Base-by-base conservation (phyloP, 768 basidiomycete genomes). In the Dendrothele bispora region DNA sequence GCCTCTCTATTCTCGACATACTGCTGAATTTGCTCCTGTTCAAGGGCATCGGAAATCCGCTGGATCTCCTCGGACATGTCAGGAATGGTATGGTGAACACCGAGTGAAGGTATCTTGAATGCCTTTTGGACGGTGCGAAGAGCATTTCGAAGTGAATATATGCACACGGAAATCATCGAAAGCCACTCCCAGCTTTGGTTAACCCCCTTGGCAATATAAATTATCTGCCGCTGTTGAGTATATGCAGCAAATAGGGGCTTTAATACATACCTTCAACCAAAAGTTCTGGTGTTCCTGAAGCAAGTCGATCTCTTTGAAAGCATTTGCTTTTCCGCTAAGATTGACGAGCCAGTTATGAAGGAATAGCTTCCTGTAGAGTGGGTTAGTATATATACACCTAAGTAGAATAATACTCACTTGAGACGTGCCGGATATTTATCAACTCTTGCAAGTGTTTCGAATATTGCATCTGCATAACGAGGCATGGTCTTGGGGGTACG, bases 291-390 rank as follows among this genome's bases (percentile, higher is more conserved):
- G n/a, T n/a, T n/a, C n/a, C n/a, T n/a, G n/a, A n/a, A 57, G 44
- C 26, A 61, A 49, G 41, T 62, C 61, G 39, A 63, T 55, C 34
- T 61, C 61, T 29, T 58, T 58, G 49, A 61, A 63, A 5, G 46
- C 45, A 26, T 56, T 43, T 1, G 22, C 5, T 1, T 40, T 36
- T 0, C 59, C 59, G 28, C 2, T 29, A 2, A 55, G 43, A 44
- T 63, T 63, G 0, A 55, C 53, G 0, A 63, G 51, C 61, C 61
- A 63, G 39, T 63, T 63, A 14, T 49, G 36, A 12, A 55, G 48
- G 20, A 47, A 43, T 14, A 39, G 15, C 14, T 24, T 38, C 28
- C 38, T 55, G 41, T 12, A 29, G 42, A n/a, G n/a, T n/a, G n/a
- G n/a, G n/a, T n/a, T n/a, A n/a, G n/a, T n/a, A n/a, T n/a, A n/a